Evolutionary conservation across 2,329 filamentous ascomycete genomes (phyloP), one percentile per base, ranked within the genome.

Genomic region (Beauveria bassiana): DNA sequence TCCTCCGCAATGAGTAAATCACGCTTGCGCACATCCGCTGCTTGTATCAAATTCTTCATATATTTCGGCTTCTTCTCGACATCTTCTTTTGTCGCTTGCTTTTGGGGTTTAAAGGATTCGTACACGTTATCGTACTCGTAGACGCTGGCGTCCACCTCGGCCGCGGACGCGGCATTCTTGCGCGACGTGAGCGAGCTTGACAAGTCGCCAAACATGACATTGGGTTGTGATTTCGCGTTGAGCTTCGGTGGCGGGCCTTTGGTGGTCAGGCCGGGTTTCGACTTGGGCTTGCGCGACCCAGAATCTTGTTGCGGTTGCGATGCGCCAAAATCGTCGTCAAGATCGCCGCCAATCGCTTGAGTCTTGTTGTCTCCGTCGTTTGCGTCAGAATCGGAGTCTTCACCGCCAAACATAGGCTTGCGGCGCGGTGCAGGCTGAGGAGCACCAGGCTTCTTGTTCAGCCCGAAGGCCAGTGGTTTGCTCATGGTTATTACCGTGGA

Each of bases 81-180:
- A 50, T 78, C 78, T 52, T 78, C 77, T 7, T 79, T 80, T 5
- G 77, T 78, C 62, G 81, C 81, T 66, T 84, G 82, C 64, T 86
- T 84, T 63, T 86, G 81, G 18, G 85, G 83, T 66, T 90, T 88
- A 46, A 93, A 79, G 1, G 87, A 88, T 67, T 93, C 90, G 75
- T 91, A 93, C 24, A 91, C 89, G 1, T 82, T 83, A 71, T 96
- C 91, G 76, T 95, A 96, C 75, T 95, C 90, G 78, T 93, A 95
- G 66, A 95, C 86, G 54, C 85, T 87, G 1, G 89, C 78, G 68
- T 95, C 90, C 9, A 88, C 70, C 63, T 84, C 80, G 64, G 86
- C 79, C 2, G 89, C 89, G 18, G 84, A 83, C 65, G 86, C 79
- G 43, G 84, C 82, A 66, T 88, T 81, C 67, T 83, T 85, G 59